Evolutionary conservation across 1,284 basidiomycete species (phyloP).

Genomic region (Austroboletus niveus): DNA sequence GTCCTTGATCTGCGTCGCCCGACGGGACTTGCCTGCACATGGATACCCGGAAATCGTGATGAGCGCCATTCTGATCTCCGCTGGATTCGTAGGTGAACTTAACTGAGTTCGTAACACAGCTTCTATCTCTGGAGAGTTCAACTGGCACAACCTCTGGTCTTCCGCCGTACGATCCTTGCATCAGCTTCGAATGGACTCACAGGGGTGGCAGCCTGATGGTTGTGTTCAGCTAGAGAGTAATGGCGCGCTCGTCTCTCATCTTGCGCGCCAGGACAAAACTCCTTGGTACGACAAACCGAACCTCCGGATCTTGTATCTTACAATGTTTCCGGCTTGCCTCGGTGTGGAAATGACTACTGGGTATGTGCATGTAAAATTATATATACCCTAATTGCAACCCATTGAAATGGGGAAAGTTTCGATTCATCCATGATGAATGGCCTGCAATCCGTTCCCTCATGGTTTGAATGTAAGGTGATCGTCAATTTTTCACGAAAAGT

Average conservation of each 20-base stretch:
- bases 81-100: too few species aligned
- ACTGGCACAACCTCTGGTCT: too few species aligned
- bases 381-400: neutral
- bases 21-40: constrained; percentile 80
- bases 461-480: constrained; percentile 16
- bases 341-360: constrained; percentile 63
- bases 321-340: constrained; percentile 56
- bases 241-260: neutral
- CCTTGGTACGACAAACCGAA: constrained; percentile 4
- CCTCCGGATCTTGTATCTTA: constrained; percentile 19
- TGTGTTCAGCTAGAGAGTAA: neutral
- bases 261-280: constrained; percentile 1
- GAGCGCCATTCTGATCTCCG: constrained; percentile 71
- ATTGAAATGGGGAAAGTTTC: constrained; percentile 5
- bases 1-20: constrained; percentile 64
- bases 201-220: neutral
- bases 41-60: constrained; percentile 92
- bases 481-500: neutral
- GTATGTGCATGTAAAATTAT: constrained; percentile 36
- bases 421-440: constrained; percentile 15
- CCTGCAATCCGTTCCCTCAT: constrained; percentile 19
- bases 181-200: too few species aligned
- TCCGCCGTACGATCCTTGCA: too few species aligned
- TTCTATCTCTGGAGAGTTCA: too few species aligned
- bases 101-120: too few species aligned